These are phyloP conservation scores for Rhinocladiella mackenziei DNA, from an alignment of 2,329 filamentous ascomycete species.

Conservation along the genomic window DNA sequence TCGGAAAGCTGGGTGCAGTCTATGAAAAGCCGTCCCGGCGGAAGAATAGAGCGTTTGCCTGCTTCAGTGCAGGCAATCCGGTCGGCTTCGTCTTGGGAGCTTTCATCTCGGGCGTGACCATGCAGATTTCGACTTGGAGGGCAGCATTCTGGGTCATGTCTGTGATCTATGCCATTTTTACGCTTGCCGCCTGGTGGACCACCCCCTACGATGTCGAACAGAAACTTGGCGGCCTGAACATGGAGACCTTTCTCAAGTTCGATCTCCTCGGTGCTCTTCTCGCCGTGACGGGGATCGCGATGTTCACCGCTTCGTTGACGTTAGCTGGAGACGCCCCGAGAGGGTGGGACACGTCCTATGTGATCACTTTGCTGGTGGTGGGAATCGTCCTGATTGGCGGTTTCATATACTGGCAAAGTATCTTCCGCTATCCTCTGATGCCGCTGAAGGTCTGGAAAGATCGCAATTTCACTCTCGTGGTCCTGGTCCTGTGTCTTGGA, in stretches of 20 bases:
- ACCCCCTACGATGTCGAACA: conserved; percentile 54
- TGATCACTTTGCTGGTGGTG: conserved; percentile 59
- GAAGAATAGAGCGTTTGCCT: conserved; percentile 64
- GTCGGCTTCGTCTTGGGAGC: conserved; percentile 56
- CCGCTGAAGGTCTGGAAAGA: conserved; percentile 52
- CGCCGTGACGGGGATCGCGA: conserved; percentile 61
- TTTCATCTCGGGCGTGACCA: conserved; percentile 60
- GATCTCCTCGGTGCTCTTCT: conserved; percentile 59
- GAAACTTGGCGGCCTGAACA: conserved; percentile 44
- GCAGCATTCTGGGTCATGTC: conserved; percentile 59
- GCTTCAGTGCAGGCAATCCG: conserved; percentile 57
- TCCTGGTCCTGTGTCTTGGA: conserved; percentile 55
- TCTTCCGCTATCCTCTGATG: conserved; percentile 50
- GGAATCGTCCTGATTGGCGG: conserved; percentile 53
- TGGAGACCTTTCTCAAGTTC: conserved; percentile 53
- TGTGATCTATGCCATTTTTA: conserved; percentile 61
- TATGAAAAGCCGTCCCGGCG: conserved; percentile 59
- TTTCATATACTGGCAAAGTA: conserved; percentile 62
- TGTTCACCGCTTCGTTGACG: conserved; percentile 61
- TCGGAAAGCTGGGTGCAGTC: conserved; percentile 60
- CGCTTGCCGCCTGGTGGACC: conserved; percentile 56
- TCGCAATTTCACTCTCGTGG: conserved; percentile 61
- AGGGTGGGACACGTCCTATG: conserved; percentile 60
- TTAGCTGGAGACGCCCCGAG: conserved; percentile 53
- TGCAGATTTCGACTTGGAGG: conserved; percentile 60